phyloP scores from a whole-genome alignment of 1,284 basidiomycete species.

The Ganoderma lingzhi region DNA sequence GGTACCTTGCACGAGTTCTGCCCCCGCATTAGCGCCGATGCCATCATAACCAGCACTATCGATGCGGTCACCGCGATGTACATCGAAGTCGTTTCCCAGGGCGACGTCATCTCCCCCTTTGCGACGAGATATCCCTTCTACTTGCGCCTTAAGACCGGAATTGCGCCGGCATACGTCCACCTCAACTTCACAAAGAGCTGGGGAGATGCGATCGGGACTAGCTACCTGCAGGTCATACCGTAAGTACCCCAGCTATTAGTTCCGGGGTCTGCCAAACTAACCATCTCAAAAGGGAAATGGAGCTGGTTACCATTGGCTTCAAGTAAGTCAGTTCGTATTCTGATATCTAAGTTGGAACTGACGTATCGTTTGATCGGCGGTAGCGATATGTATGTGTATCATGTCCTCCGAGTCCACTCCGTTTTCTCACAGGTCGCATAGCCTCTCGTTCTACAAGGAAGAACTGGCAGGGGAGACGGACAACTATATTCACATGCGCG shows the following conservation, averaged over 20 bases:
- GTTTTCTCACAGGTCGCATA: background rate
- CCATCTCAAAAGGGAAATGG: conserved; percentile 19
- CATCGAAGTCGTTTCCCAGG: conserved; percentile 22
- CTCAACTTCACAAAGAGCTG: conserved; percentile 27
- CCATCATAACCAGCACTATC: conserved; percentile 29
- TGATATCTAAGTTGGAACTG: background rate
- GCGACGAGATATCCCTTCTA: conserved; percentile 29
- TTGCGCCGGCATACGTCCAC: conserved; percentile 27
- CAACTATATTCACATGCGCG: conserved; percentile 28
- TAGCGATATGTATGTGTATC: conserved; percentile 27
- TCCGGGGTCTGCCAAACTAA: background rate
- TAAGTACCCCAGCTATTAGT: conserved; percentile 7
- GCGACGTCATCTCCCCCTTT: conserved; percentile 19
- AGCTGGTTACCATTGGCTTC: conserved; percentile 22
- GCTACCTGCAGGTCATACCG: conserved; percentile 28
- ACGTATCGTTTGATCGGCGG: background rate
- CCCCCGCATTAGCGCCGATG: conserved; percentile 22
- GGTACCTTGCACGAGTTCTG: conserved; percentile 25
- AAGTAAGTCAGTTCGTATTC: conserved; percentile 18
- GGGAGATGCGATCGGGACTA: conserved; percentile 17
- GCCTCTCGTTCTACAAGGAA: conserved; percentile 33
- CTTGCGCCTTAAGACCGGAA: conserved; percentile 23
- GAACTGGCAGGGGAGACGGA: conserved; percentile 25
- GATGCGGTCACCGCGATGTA: conserved; percentile 27
- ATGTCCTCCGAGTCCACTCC: background rate